Conservation (phyloP, 371 early-diverging fungal genomes). For the Smittium mucronatum region DNA sequence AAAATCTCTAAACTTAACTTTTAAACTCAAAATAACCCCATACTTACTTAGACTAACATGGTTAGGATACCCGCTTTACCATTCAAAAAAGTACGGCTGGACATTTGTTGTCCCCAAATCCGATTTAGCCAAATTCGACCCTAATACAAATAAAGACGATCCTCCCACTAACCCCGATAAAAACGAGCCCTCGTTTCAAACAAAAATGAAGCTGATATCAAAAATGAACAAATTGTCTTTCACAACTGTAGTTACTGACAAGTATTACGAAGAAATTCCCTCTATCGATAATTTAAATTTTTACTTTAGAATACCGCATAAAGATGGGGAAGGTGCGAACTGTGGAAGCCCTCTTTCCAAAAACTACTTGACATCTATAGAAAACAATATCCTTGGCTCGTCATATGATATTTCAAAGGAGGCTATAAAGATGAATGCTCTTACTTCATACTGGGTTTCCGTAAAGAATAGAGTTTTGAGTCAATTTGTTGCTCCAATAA, state of each 20-base stretch:
- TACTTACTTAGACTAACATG: constrained; percentile 71
- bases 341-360: constrained; percentile 82
- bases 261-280: constrained; percentile 33
- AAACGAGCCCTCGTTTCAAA: background rate
- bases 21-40: constrained; percentile 64
- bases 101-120: constrained; percentile 51
- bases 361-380: constrained; percentile 58
- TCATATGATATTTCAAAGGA: constrained; percentile 57
- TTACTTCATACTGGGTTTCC: constrained; percentile 87
- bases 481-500: constrained; percentile 79
- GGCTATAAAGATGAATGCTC: constrained; percentile 60
- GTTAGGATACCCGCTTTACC: constrained; percentile 68
- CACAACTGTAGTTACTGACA: constrained; percentile 26
- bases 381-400: constrained; percentile 62
- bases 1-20: constrained; percentile 45
- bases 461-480: constrained; percentile 64
- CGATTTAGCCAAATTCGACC: background rate
- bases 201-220: background rate
- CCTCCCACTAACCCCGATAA: background rate
- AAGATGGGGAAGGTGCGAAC: constrained; percentile 66
- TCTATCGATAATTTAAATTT: constrained; percentile 25
- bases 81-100: constrained; percentile 60
- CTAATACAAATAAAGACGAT: constrained; percentile 8
- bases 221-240: constrained; percentile 6
- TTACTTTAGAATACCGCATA: constrained; percentile 74